These are phyloP conservation scores for Pseudopyrenochaeta lycopersici DNA, from an alignment of 2,329 filamentous ascomycete species.

Conservation along the genomic window DNA sequence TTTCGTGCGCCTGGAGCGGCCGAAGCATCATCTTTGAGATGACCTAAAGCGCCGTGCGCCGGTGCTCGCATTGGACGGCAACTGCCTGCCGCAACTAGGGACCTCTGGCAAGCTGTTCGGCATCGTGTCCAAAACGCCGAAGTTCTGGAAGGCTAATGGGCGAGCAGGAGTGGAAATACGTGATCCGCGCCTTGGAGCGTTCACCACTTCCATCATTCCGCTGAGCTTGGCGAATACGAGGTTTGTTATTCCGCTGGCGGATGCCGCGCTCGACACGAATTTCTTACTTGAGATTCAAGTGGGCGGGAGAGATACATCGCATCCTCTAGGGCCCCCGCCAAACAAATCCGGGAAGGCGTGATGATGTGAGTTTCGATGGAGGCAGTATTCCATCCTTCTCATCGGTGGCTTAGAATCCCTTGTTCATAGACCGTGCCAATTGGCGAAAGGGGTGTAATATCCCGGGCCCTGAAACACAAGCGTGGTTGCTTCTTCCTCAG, in stretches of 20 bases:
- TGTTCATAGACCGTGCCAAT: constrained; percentile 7
- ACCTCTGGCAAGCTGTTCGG: constrained; percentile 8
- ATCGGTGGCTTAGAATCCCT: constrained; percentile 2
- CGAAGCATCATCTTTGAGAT: constrained; percentile 4
- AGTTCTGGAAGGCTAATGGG: constrained; percentile 13
- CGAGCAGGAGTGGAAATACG: not conserved
- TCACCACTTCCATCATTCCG: constrained; percentile 4
- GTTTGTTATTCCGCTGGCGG: constrained; percentile 5
- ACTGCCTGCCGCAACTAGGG: constrained; percentile 21
- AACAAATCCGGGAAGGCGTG: constrained; percentile 4
- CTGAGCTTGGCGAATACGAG: constrained; percentile 17
- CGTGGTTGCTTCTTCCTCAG: constrained; percentile 12
- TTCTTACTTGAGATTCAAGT: not conserved
- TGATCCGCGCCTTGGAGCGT: not conserved
- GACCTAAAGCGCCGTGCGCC: constrained; percentile 20
- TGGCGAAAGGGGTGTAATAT: constrained; percentile 7
- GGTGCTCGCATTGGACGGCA: constrained; percentile 29
- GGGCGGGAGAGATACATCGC: constrained; percentile 6
- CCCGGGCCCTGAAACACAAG: constrained; percentile 24
- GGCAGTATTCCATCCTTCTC: constrained; percentile 3
- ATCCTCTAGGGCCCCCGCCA: not conserved
- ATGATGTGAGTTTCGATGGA: constrained; percentile 7
- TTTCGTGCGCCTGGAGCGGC: constrained; percentile 17
- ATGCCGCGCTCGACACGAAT: constrained; percentile 5
- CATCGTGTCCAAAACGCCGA: constrained; percentile 17